Evolutionary conservation across 2,329 filamentous ascomycete genomes (phyloP), one percentile per base, ranked within the genome.

Genomic region (Colletotrichum sp.): DNA sequence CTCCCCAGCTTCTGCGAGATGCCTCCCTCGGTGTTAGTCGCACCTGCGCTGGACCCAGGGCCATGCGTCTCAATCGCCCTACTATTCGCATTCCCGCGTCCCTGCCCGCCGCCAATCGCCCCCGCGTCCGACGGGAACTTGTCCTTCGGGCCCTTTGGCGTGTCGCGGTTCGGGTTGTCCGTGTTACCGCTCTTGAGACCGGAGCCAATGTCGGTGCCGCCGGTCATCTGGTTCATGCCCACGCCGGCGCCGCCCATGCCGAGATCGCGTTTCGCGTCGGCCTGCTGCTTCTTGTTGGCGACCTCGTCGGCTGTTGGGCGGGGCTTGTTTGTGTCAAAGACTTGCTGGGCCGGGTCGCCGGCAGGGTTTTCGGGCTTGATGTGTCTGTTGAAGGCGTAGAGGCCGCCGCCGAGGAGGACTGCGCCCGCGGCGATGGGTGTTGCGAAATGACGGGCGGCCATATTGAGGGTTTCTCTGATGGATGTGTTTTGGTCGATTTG

Each of bases 111-210:
- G 0, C 83, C 83, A 2, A 83, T 80, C 8, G 82, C 81, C 1
- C 84, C 84, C 5, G 82, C 82, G 4, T 84, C 84, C 1, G 82
- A 79, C 7, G 84, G 83, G 0, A 85, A 79, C 75, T 84, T 79
- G n/a, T 84, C 82, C 28, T 65, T 75, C 6, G 82, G 80, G 4
- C 79, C 79, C 39, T 67, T 66, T 8, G 71, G 64, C 4, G 80
- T 81, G 8, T 70, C 79, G 34, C 77, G 78, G 6, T 79, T 59
- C 2, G 79, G 76, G 73, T 80, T 78, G 24, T 62, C 67, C 28
- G 67, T 75, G 64, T 59, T 64, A 62, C 79, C 73, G 34, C 77
- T 76, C 15, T 77, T 78, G 21, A 63, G 75, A 8, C 77, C 77
- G 44, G 77, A 75, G 34, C 81, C 79, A 18, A 81, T 74, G 76